phyloP scores from a whole-genome alignment of 768 basidiomycete genomes.

The Sarcodon sp. region DNA sequence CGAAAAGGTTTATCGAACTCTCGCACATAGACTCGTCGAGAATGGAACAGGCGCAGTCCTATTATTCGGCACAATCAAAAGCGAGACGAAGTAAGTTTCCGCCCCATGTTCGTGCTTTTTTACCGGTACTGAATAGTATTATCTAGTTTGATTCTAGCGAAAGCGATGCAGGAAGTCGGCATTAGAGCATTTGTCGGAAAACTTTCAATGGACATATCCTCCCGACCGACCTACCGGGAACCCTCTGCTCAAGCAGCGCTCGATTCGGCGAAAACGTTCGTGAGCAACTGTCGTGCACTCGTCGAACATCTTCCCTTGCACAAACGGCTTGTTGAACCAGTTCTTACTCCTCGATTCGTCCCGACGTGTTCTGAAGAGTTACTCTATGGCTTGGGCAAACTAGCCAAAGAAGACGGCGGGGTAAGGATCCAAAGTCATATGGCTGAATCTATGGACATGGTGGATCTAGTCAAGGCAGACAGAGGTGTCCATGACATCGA shows the following conservation, averaged over 20 bases:
- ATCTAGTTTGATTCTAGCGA: slow-evolving; percentile 63
- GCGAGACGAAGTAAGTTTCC: slow-evolving; percentile 61
- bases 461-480: slow-evolving; percentile 53
- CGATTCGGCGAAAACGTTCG: slow-evolving; percentile 40
- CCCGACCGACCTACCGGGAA: slow-evolving; percentile 61
- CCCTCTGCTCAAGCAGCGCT: slow-evolving; percentile 35
- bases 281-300: slow-evolving; percentile 31
- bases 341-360: slow-evolving; percentile 82
- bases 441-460: slow-evolving; percentile 67
- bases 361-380: slow-evolving; percentile 76
- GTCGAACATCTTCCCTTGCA: slow-evolving; percentile 27
- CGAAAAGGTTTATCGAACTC: slow-evolving; percentile 46
- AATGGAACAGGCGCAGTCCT: slow-evolving; percentile 69
- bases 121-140: neutral
- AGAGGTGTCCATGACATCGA: slow-evolving; percentile 59
- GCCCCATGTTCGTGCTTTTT: neutral
- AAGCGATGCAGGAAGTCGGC: slow-evolving; percentile 58
- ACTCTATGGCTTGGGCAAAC: slow-evolving; percentile 43
- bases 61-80: slow-evolving; percentile 76
- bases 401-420: slow-evolving; percentile 23
- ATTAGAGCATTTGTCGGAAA: slow-evolving; percentile 81
- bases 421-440: slow-evolving; percentile 70
- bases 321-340: slow-evolving; percentile 55
- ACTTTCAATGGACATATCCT: slow-evolving; percentile 79
- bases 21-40: slow-evolving; percentile 54